phyloP scores from a whole-genome alignment of 768 basidiomycete genomes.

The Lyophyllum shimeji region DNA sequence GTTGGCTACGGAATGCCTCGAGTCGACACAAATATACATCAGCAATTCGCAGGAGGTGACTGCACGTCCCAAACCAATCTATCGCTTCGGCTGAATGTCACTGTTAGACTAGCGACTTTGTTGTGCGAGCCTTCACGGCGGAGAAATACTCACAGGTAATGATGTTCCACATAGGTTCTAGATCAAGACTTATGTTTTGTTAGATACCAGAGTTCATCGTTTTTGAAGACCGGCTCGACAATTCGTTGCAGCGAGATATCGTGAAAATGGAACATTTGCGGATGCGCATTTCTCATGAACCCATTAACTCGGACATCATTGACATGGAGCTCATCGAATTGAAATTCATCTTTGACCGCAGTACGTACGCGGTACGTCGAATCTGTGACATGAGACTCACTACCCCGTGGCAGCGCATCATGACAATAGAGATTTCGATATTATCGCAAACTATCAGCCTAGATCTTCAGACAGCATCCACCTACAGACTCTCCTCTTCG shows the following conservation, averaged over 20 bases:
- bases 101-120: conserved; percentile 70
- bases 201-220: conserved; percentile 83
- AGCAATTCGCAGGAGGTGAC: conserved; percentile 77
- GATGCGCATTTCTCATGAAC: conserved; percentile 79
- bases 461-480: conserved; percentile 48
- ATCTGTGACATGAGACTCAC: background rate
- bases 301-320: conserved; percentile 65
- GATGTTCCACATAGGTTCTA: background rate
- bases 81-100: conserved; percentile 1
- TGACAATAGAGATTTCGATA: conserved; percentile 85
- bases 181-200: background rate
- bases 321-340: conserved; percentile 84
- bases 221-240: conserved; percentile 80
- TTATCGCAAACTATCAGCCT: conserved; percentile 81
- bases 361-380: conserved; percentile 35
- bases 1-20: conserved; percentile 71
- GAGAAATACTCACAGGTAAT: conserved; percentile 84
- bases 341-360: conserved; percentile 77
- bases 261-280: conserved; percentile 83
- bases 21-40: conserved; percentile 79
- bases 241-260: conserved; percentile 81
- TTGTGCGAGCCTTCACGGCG: conserved; percentile 71
- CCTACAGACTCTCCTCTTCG: conserved; percentile 69
- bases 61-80: background rate
- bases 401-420: conserved; percentile 51